A percentile compares a stretch with the other conserved stretches of the same genome.
Evolutionary conservation across 345 rosid species (phyloP).

Genomic region (Eucalyptus paniculata): DNA sequence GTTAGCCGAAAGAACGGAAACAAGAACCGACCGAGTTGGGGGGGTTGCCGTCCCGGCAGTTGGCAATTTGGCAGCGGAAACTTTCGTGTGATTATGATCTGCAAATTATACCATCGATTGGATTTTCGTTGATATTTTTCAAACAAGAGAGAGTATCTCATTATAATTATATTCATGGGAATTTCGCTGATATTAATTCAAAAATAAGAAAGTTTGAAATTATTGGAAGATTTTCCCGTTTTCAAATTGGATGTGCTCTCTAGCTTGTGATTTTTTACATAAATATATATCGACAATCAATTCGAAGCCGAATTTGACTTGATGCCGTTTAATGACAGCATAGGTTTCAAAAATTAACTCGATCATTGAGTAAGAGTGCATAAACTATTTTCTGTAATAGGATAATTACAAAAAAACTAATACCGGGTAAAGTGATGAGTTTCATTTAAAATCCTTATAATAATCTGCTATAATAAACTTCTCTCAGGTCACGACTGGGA

Average conservation of each 20-base stretch:
- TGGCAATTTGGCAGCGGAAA: not conserved
- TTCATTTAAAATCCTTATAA: not conserved
- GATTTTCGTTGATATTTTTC: not conserved
- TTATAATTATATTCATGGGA: not conserved
- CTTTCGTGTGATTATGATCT: not conserved
- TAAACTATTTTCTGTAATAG: not conserved
- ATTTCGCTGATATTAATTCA: not conserved
- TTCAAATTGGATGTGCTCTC: not conserved
- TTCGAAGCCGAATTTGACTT: not conserved
- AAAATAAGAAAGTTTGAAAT: not conserved
- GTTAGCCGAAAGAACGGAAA: not conserved
- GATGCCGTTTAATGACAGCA: not conserved
- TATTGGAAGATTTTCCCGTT: not conserved
- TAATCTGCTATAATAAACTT: not conserved
- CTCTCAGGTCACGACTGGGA: not conserved
- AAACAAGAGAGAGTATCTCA: not conserved
- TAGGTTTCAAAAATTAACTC: not conserved
- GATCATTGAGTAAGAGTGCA: not conserved
- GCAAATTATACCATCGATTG: not conserved
- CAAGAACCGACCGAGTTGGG: not conserved
- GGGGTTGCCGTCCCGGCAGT: not conserved
- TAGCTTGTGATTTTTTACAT: not conserved
- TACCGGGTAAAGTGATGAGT: not conserved
- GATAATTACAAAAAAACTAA: not conserved
- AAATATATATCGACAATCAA: fast-evolving